Evolutionary conservation across 345 rosid genomes (phyloP), one percentile per base, ranked within the genome.

Genomic region (Diplotaxis tenuifolia): DNA sequence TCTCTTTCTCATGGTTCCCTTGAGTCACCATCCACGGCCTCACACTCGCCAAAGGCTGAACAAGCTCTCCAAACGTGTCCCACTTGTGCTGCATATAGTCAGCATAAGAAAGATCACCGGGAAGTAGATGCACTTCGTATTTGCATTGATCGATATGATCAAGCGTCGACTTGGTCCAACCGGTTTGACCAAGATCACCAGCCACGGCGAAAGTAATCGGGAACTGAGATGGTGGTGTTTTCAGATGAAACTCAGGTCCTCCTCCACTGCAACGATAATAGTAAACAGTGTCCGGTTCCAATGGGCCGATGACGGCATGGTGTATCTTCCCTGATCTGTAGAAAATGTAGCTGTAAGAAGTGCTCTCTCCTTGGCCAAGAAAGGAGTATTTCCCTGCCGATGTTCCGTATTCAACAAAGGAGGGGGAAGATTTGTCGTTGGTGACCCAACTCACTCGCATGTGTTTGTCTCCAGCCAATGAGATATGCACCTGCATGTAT

Each of bases 11-110:
- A 62, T 95, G 99, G 85, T 95, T 95, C 58, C 97, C 99, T 78
- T 92, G 74, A 0, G 99, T 95, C 29, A 90, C 99, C 99, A 95
- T 95, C 99, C 99, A 95, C 0, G 99, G 97, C 78, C 87, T 87
- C 18, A 92, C 82, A 73, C 98, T 95, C 14, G 97, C 98, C 56
- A 95, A 88, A 31, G 97, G 98, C 86, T 95, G 84, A 60, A 95
- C 96, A 42, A 92, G 79, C 72, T 88, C 86, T 7, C 98, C 98
- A 67, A 95, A 95, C 7, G 97, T 81, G 69, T 95, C 99, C 99
- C 99, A 95, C 65, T 61, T 79, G 34, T 76, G 90, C 82, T 95
- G 98, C 82, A 87, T 54, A 79, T 79, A 90, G 83, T 92, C 98
- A 4, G 98, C 97, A 72, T 95, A 95, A n/a, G 98, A 83, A 68